Evolutionary conservation across 345 rosid species (phyloP), one percentile per base, ranked within the genome.

Genomic region (Bruguiera parviflora): DNA sequence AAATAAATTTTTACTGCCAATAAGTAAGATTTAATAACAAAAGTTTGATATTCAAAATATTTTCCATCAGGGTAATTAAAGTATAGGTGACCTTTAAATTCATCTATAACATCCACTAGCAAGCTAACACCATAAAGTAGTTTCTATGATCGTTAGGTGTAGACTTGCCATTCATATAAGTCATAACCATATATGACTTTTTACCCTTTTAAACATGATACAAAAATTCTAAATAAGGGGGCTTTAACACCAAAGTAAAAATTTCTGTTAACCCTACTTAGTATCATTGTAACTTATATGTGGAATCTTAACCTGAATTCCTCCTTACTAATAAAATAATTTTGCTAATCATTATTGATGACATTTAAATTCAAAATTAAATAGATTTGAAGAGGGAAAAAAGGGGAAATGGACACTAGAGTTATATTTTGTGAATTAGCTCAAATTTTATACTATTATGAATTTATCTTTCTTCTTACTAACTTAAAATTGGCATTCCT

Each of bases 51-150:
- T 73, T 95, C 96, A 31, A 92, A 95, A 81, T 95, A 95, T 84
- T 90, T 95, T 70, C 98, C 98, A 18, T 97, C 89, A 5, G 94
- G 99, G 73, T 98, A 92, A 79, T 92, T 95, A 83, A 92, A 95
- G 80, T 90, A 95, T 70, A 92, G 88, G 72, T 95, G 99, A 55
- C 97, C 96, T 21, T 97, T 96, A 4, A 89, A 86, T 80, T 95
- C 94, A 77, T 92, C 99, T 79, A 92, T 67, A 61, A 98, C 99
- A 64, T 82, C 97, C 20, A 95, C 97, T 68, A 92, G 79, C 69
- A 95, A 78, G 61, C 99, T 98, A 68, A 95, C 98, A 6, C 98
- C 98, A 69, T 84, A 95, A 11, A 98, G 98, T 0, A 97, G 82
- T 78, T 95, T 90, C 96, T 97, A 92, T 53, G 98, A 95, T 39